Conservation (phyloP, 2,329 filamentous ascomycete species). For the Fusarium multiceps region DNA sequence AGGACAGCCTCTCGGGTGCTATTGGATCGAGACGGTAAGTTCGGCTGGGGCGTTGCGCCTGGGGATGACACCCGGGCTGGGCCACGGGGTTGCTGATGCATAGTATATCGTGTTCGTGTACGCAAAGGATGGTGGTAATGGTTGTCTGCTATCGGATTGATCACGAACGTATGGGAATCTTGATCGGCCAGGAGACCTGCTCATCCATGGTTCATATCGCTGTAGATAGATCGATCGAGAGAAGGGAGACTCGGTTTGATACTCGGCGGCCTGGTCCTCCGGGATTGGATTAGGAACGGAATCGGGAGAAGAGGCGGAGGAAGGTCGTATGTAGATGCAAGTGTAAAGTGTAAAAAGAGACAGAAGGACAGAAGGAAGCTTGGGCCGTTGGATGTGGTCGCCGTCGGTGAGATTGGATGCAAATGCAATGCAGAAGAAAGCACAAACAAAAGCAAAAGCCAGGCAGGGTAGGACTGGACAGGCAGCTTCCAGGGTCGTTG, state of each 20-base stretch:
- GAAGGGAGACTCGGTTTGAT: conserved; percentile 6
- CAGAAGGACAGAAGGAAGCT: conserved; percentile 8
- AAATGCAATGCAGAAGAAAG: conserved; percentile 11
- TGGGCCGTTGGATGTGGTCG: conserved; percentile 17
- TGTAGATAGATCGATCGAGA: conserved; percentile 16
- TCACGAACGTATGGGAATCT: conserved; percentile 48
- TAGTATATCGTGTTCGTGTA: conserved; percentile 52
- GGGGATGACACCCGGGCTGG: conserved; percentile 79
- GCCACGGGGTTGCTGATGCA: conserved; percentile 91
- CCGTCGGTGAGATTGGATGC: conserved; percentile 40
- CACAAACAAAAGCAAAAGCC: conserved; percentile 4
- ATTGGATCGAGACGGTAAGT: conserved; percentile 76
- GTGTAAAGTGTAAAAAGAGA: conserved; percentile 37
- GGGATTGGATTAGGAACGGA: background rate
- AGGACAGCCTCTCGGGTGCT: conserved; percentile 73
- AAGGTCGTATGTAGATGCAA: conserved; percentile 16
- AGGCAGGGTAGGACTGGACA: conserved; percentile 24
- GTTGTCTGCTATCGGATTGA: conserved; percentile 31
- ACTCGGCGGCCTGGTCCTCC: conserved; percentile 14
- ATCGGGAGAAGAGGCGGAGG: conserved; percentile 17
- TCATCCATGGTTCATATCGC: conserved; percentile 51
- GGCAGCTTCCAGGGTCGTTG: conserved; percentile 37
- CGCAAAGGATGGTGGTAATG: conserved; percentile 8
- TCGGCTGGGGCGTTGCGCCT: conserved; percentile 74
- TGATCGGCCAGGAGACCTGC: conserved; percentile 49